Conservation (phyloP, 192 early-diverging fungal species). For the Backusella luteola region DNA sequence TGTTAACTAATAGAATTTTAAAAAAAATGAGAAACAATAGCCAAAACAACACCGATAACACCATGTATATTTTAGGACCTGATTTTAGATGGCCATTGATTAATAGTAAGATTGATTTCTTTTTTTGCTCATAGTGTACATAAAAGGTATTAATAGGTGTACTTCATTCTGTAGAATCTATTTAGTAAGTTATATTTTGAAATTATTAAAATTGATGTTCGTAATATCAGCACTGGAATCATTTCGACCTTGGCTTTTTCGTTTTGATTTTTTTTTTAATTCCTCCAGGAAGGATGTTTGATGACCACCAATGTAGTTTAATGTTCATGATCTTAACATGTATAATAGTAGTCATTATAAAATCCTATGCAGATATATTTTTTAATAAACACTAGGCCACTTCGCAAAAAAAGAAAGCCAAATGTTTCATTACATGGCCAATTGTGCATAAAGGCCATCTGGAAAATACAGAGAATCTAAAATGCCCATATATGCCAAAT, state of each 20-base stretch:
- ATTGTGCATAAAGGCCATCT: too few species aligned
- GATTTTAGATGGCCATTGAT: background rate
- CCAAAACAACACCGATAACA: background rate
- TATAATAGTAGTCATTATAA: too few species aligned
- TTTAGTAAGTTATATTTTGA: background rate
- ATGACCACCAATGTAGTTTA: too few species aligned
- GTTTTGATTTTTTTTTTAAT: too few species aligned
- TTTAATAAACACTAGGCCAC: too few species aligned
- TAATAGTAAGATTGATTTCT: background rate
- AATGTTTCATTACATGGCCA: too few species aligned
- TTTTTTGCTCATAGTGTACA: background rate
- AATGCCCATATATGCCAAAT: too few species aligned
- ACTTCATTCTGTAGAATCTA: background rate
- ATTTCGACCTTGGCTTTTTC: background rate
- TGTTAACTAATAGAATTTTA: background rate
- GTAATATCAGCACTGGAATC: background rate
- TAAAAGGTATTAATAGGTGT: background rate
- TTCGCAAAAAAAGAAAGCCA: too few species aligned
- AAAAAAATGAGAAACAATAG: background rate
- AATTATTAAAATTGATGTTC: background rate
- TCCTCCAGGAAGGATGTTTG: background rate
- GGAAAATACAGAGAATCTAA: too few species aligned
- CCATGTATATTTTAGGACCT: background rate
- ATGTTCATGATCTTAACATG: too few species aligned
- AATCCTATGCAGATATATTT: too few species aligned